These are phyloP conservation scores for Nepenthes mirabilis DNA, from an alignment of 148 eudicot species.

Conservation along the genomic window DNA sequence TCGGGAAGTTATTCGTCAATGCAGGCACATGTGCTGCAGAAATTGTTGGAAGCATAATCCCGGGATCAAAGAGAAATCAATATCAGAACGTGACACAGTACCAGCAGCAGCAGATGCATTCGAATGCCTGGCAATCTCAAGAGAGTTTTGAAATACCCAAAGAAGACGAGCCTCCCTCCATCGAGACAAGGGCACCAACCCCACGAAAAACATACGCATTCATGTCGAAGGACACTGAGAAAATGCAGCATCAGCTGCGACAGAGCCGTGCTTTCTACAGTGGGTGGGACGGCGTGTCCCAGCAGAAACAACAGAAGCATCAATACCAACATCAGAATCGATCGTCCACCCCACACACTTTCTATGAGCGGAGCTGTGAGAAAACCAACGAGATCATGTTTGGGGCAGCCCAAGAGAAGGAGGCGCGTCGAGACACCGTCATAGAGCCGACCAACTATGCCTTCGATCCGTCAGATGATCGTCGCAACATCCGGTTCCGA, in stretches of 20 bases:
- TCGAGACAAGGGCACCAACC: constrained; percentile 70
- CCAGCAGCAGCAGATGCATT: constrained; percentile 23
- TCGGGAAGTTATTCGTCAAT: constrained; percentile 37
- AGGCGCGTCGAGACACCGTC: constrained; percentile 23
- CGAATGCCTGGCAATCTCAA: constrained; percentile 57
- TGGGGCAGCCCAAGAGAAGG: constrained; percentile 84
- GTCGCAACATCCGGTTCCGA: constrained; percentile 24
- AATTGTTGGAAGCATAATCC: constrained; percentile 48
- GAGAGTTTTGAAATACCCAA: constrained; percentile 80
- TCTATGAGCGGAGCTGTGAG: constrained; percentile 74
- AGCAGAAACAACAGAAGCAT: constrained; percentile 29
- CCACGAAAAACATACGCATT: constrained; percentile 82
- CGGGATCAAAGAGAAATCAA: constrained; percentile 36
- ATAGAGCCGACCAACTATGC: constrained; percentile 64
- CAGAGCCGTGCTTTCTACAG: constrained; percentile 61
- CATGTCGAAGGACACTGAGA: constrained; percentile 81
- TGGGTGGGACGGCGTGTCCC: constrained; percentile 54
- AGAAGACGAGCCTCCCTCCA: constrained; percentile 74
- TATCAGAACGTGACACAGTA: constrained; percentile 24
- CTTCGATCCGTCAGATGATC: constrained; percentile 14
- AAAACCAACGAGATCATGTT: constrained; percentile 65
- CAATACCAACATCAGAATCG: constrained; percentile 55
- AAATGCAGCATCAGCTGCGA: constrained; percentile 61
- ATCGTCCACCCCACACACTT: constrained; percentile 55
- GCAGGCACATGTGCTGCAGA: constrained; percentile 50